phyloP scores from a whole-genome alignment of 2,329 filamentous ascomycete genomes.

The Sclerotiophoma versabilis region DNA sequence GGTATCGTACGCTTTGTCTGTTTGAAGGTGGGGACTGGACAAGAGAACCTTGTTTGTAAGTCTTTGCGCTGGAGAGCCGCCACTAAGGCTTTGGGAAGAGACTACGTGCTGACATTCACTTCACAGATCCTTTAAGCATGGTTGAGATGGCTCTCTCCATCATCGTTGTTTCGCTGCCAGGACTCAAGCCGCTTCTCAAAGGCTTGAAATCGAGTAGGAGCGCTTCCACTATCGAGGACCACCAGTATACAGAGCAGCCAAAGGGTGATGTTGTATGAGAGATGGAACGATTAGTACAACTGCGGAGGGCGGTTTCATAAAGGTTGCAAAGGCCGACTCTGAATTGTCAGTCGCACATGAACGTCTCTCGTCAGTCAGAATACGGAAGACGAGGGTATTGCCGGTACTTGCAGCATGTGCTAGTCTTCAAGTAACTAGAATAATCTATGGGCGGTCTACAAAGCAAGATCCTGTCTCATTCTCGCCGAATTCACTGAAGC shows the following conservation, averaged over 20 bases:
- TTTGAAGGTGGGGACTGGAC: conserved; percentile 30
- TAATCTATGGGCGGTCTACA: too few relatives aligned
- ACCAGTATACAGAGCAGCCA: background rate
- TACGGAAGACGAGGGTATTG: too few relatives aligned
- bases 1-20: conserved; percentile 29
- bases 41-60: conserved; percentile 37
- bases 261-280: background rate
- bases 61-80: too few relatives aligned
- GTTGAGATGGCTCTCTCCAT: conserved; percentile 33
- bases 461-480: too few relatives aligned
- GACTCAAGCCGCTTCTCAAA: conserved; percentile 25
- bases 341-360: too few relatives aligned
- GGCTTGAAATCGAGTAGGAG: background rate
- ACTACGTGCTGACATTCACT: background rate
- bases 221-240: background rate
- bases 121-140: conserved; percentile 29
- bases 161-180: conserved; percentile 30
- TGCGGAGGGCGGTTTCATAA: too few relatives aligned
- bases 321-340: too few relatives aligned
- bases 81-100: conserved; percentile 19
- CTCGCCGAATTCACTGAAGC: too few relatives aligned
- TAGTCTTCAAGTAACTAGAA: too few relatives aligned
- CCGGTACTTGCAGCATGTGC: too few relatives aligned
- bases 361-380: too few relatives aligned
- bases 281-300: too few relatives aligned